phyloP scores from a whole-genome alignment of 768 basidiomycete species.

The Calocybe indica region DNA sequence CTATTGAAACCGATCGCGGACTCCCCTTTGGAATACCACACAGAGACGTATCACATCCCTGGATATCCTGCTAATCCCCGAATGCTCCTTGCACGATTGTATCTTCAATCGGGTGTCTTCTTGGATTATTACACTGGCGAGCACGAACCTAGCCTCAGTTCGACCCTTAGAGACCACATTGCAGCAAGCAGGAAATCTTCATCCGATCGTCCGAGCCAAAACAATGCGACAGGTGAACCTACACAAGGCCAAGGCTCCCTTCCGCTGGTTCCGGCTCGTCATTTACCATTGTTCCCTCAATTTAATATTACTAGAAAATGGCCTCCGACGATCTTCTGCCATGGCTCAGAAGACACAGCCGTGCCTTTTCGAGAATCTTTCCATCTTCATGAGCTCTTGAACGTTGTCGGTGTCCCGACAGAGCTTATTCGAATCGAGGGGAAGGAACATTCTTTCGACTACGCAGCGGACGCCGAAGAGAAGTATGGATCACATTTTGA shows the following conservation, averaged over 20 bases:
- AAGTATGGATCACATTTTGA: not conserved
- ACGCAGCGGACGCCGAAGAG: slow-evolving; percentile 36
- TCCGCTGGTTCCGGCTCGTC: slow-evolving; percentile 20
- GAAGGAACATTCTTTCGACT: slow-evolving; percentile 54
- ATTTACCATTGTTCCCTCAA: slow-evolving; percentile 40
- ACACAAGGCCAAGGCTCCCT: not conserved
- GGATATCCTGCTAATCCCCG: slow-evolving; percentile 60
- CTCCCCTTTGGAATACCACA: slow-evolving; percentile 43
- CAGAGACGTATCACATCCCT: slow-evolving; percentile 37
- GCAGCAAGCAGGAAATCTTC: not conserved
- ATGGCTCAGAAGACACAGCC: slow-evolving; percentile 42
- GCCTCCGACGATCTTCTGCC: slow-evolving; percentile 42
- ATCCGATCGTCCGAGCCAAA: not conserved
- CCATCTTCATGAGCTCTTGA: slow-evolving; percentile 23
- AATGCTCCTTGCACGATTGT: slow-evolving; percentile 51
- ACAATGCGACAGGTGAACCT: slow-evolving; percentile 2
- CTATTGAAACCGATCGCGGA: slow-evolving; percentile 25
- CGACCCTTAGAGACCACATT: slow-evolving; percentile 25
- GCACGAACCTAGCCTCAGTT: slow-evolving; percentile 43
- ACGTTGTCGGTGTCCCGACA: slow-evolving; percentile 22
- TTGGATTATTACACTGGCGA: slow-evolving; percentile 56
- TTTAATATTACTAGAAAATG: slow-evolving; percentile 27
- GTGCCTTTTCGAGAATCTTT: slow-evolving; percentile 37
- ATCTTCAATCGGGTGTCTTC: slow-evolving; percentile 50
- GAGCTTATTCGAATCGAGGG: slow-evolving; percentile 17